Conservation (phyloP, 2,329 filamentous ascomycete species). For the Botryotinia convoluta region DNA sequence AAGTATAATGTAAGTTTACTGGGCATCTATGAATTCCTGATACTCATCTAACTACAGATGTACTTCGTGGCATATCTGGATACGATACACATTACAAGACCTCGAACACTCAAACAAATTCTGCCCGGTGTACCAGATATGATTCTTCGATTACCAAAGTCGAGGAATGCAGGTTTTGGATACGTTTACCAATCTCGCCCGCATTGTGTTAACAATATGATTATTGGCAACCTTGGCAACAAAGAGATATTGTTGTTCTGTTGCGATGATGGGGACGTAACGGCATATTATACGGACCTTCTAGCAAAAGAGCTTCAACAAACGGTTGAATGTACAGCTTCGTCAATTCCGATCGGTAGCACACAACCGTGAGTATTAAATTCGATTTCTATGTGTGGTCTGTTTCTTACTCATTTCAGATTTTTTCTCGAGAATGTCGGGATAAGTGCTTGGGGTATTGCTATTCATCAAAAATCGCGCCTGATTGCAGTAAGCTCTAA, state of each 20-base stretch:
- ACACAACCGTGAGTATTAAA: slow-evolving; percentile 27
- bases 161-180: slow-evolving; percentile 49
- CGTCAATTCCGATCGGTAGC: slow-evolving; percentile 11
- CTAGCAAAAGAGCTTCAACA: slow-evolving; percentile 14
- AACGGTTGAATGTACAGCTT: not conserved
- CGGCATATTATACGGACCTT: slow-evolving; percentile 60
- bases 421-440: slow-evolving; percentile 78
- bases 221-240: slow-evolving; percentile 65
- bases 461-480: slow-evolving; percentile 56
- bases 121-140: slow-evolving; percentile 50
- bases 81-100: slow-evolving; percentile 56
- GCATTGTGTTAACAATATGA: slow-evolving; percentile 67
- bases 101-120: slow-evolving; percentile 47
- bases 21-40: not conserved
- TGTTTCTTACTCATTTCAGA: slow-evolving; percentile 22
- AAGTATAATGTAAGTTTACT: slow-evolving; percentile 15
- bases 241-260: slow-evolving; percentile 66
- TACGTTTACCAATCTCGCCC: slow-evolving; percentile 50
- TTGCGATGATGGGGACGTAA: slow-evolving; percentile 74
- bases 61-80: slow-evolving; percentile 60
- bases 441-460: slow-evolving; percentile 79
- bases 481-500: slow-evolving; percentile 87
- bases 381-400: not conserved
- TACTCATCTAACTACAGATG: slow-evolving; percentile 42
- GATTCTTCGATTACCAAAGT: slow-evolving; percentile 45